phyloP scores from a whole-genome alignment of 805 yeast genomes.

The Wickerhamomyces chambardii region DNA sequence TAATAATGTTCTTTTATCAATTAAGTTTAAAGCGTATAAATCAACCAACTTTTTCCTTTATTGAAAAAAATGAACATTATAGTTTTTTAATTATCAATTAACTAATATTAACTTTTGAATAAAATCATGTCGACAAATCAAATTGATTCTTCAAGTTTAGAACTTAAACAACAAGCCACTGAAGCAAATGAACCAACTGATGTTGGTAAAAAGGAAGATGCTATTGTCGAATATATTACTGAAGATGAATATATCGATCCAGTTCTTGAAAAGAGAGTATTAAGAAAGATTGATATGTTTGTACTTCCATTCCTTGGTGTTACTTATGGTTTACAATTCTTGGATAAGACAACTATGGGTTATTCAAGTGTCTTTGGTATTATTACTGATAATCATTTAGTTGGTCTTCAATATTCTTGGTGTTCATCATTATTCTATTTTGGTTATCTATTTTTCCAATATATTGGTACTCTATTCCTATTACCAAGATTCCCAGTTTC shows the following conservation, averaged over 20 bases:
- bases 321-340: constrained; percentile 19
- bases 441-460: constrained; percentile 38
- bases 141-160: no score
- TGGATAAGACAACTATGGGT: constrained; percentile 36
- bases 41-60: no score
- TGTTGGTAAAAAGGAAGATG: not conserved
- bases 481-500: constrained; percentile 17
- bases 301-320: constrained; percentile 16
- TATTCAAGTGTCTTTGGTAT: constrained; percentile 42
- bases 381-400: constrained; percentile 31
- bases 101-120: no score
- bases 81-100: no score
- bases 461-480: constrained; percentile 10
- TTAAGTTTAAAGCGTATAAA: no score
- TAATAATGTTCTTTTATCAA: no score
- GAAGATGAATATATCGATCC: not conserved
- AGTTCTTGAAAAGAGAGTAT: not conserved
- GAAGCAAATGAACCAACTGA: constrained; percentile 18
- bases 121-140: no score
- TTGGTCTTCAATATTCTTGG: constrained; percentile 36
- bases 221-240: not conserved
- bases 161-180: no score
- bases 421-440: constrained; percentile 45
- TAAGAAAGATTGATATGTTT: constrained; percentile 13
- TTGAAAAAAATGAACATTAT: no score